Evolutionary conservation across 202 grass and related monocot genomes (phyloP).

Genomic region (Bolboschoenoplectus hybrid): DNA sequence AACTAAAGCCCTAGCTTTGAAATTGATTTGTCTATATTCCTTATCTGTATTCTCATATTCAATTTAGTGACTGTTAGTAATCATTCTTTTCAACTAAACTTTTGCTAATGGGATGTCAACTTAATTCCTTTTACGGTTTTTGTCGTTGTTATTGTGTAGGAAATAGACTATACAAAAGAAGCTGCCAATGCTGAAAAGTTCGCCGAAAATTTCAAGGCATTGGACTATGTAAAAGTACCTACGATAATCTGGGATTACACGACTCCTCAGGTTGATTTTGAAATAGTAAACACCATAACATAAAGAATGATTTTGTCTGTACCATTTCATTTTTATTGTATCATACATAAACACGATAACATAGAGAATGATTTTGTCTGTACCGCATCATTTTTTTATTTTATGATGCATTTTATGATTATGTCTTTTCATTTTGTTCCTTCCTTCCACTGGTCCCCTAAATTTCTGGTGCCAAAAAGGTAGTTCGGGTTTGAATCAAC

Average conservation of each 20-base stretch:
- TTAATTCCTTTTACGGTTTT: not conserved
- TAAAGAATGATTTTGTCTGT: not conserved
- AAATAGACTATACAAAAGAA: slow-evolving; percentile 99
- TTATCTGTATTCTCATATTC: not conserved
- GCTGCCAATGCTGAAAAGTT: slow-evolving; percentile 97
- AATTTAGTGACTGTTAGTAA: not conserved
- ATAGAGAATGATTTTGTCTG: not conserved
- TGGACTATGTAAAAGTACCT: slow-evolving; percentile 95
- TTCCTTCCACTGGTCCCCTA: not conserved
- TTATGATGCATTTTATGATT: slow-evolving; percentile 23
- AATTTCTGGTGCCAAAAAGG: not conserved
- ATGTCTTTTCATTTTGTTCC: slow-evolving; percentile 2
- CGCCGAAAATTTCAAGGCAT: slow-evolving; percentile 79
- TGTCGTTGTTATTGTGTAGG: slow-evolving; percentile 52
- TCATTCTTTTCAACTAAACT: not conserved
- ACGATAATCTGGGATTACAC: slow-evolving; percentile 85
- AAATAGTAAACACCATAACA: slow-evolving; percentile 33
- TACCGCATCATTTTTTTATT: not conserved
- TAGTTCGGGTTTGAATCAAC: not conserved
- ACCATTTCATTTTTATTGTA: not conserved
- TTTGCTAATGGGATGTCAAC: not conserved
- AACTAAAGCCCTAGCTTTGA: not conserved
- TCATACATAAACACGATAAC: slow-evolving; percentile 31
- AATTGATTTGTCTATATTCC: not conserved
- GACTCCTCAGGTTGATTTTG: slow-evolving; percentile 75